Evolutionary conservation across 495 filamentous ascomycete species (phyloP).

Genomic region (Tuber brumale): DNA sequence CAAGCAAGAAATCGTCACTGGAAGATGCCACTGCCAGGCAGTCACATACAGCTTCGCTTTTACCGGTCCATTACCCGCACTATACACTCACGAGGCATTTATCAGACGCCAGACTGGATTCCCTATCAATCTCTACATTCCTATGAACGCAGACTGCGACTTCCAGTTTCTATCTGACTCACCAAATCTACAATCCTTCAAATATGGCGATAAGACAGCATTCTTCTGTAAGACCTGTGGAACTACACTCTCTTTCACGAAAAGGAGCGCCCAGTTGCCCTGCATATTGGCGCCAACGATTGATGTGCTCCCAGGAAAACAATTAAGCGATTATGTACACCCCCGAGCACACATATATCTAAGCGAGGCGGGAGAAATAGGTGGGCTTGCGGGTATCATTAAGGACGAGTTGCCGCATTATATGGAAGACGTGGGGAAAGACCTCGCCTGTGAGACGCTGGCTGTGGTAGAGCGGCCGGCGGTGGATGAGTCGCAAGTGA

Average conservation of each 20-base stretch:
- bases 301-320: conserved; percentile 6
- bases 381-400: conserved; percentile 11
- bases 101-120: conserved; percentile 14
- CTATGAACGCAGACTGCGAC: not conserved
- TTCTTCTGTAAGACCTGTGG: conserved; percentile 17
- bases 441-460: not conserved
- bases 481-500: not conserved
- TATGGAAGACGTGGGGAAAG: not conserved
- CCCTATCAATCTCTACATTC: conserved; percentile 5
- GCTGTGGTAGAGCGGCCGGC: not conserved
- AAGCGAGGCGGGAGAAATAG: not conserved
- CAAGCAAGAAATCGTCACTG: conserved; percentile 2
- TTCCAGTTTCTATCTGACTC: not conserved
- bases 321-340: conserved; percentile 1
- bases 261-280: not conserved
- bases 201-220: not conserved
- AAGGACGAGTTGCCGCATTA: conserved; percentile 12
- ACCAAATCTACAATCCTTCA: conserved; percentile 2
- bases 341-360: conserved; percentile 11
- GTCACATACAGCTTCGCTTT: conserved; percentile 6
- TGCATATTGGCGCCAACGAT: conserved; percentile 11
- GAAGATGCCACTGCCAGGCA: conserved; percentile 14
- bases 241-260: conserved; percentile 6
- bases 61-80: conserved; percentile 5
- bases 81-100: conserved; percentile 11